Conservation (phyloP, 2,329 filamentous ascomycete genomes). For the Geosmithia flava region DNA sequence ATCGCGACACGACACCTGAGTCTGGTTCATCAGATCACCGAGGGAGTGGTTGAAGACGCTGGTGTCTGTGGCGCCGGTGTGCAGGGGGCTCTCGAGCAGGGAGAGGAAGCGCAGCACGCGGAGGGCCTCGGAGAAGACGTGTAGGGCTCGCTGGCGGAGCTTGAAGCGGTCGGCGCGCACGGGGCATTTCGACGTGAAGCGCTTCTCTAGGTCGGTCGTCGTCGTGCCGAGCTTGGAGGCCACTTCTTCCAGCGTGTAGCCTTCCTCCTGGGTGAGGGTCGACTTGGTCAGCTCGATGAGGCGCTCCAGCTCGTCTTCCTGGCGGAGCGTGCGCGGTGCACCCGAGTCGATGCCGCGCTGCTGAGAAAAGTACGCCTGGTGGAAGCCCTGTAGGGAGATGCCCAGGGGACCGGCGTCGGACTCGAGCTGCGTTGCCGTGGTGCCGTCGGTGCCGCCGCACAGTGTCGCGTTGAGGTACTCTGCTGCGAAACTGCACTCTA, state of each 20-base stretch:
- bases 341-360: constrained; percentile 23
- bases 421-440: constrained; percentile 34
- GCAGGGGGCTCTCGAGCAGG: constrained; percentile 48
- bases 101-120: constrained; percentile 76
- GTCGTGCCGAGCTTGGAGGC: constrained; percentile 57
- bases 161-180: constrained; percentile 81
- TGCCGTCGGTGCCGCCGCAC: constrained; percentile 33
- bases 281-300: constrained; percentile 58
- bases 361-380: constrained; percentile 63
- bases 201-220: constrained; percentile 58
- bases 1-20: constrained; percentile 76
- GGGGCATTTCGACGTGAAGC: constrained; percentile 79
- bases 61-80: constrained; percentile 35
- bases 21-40: constrained; percentile 77
- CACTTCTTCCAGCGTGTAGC: constrained; percentile 82
- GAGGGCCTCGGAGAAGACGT: constrained; percentile 83
- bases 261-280: constrained; percentile 64
- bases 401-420: constrained; percentile 73
- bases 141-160: constrained; percentile 74
- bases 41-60: constrained; percentile 52
- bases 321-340: constrained; percentile 27
- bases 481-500: constrained; percentile 87
- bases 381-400: constrained; percentile 74
- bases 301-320: constrained; percentile 58
- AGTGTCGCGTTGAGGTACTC: constrained; percentile 48